Conservation (phyloP, 768 basidiomycete genomes). For the Cubamyces sp. region DNA sequence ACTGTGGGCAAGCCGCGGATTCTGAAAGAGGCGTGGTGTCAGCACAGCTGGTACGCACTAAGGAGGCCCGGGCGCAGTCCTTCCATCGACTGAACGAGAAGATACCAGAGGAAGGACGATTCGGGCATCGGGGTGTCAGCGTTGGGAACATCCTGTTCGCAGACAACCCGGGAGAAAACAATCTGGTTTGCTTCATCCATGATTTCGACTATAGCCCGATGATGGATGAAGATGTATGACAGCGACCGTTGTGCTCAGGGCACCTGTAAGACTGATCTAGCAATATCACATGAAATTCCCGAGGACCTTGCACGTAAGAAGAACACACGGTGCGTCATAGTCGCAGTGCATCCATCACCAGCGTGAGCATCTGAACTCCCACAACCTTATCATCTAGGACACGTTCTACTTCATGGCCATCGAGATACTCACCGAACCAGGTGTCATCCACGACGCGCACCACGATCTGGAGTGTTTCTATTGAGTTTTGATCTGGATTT, state of each 20-base stretch:
- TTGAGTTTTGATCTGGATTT: constrained; percentile 20
- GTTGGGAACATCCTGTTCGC: too few species aligned
- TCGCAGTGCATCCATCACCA: not conserved
- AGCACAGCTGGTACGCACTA: constrained; percentile 2
- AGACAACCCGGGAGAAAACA: not conserved
- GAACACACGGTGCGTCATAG: not conserved
- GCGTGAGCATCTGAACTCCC: not conserved
- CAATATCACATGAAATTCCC: not conserved
- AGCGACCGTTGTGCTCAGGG: too few species aligned
- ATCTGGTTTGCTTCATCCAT: constrained; percentile 13
- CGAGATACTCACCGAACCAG: not conserved
- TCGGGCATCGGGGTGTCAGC: constrained; percentile 23
- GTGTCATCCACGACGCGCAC: not conserved
- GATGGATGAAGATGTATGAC: not conserved
- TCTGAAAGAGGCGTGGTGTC: constrained; percentile 25
- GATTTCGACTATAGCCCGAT: constrained; percentile 23
- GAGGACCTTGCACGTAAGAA: not conserved
- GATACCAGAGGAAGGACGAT: not conserved
- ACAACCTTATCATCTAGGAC: not conserved
- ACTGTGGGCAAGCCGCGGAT: not conserved
- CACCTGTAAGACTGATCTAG: too few species aligned
- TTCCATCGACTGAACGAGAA: not conserved
- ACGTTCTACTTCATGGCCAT: constrained; percentile 13
- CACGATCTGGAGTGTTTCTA: constrained; percentile 23
- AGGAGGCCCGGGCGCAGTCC: constrained; percentile 12